Evolutionary conservation across 768 basidiomycete species (phyloP).

Genomic region (Russula abietina): DNA sequence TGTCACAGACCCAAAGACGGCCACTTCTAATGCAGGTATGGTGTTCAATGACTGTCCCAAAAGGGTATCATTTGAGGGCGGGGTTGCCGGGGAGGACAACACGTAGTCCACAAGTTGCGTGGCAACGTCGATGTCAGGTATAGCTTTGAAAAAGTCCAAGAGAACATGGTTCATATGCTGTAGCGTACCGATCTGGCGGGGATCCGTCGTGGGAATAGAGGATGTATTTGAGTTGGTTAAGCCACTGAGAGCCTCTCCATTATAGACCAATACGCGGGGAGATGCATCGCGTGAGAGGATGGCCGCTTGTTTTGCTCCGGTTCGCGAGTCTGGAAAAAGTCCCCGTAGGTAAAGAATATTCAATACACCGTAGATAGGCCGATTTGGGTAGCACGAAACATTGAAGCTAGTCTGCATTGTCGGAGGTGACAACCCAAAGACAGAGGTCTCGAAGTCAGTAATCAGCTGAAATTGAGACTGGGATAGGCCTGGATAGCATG

Average conservation of each 20-base stretch:
- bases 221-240: conserved; percentile 37
- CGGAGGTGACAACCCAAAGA: conserved; percentile 44
- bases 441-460: conserved; percentile 43
- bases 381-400: conserved; percentile 46
- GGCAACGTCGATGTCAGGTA: conserved; percentile 42
- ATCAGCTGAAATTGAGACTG: conserved; percentile 38
- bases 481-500: conserved; percentile 53
- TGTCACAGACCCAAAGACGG: conserved; percentile 52
- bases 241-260: conserved; percentile 45
- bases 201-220: conserved; percentile 37
- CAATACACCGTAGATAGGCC: conserved; percentile 59
- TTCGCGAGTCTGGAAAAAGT: conserved; percentile 46
- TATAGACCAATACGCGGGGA: conserved; percentile 48
- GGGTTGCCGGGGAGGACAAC: conserved; percentile 35
- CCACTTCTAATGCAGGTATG: conserved; percentile 54
- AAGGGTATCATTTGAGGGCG: conserved; percentile 38
- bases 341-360: conserved; percentile 52
- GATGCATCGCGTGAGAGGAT: conserved; percentile 40
- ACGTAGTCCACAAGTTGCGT: conserved; percentile 46
- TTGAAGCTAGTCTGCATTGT: conserved; percentile 38
- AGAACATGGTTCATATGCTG: conserved; percentile 51
- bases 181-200: conserved; percentile 51
- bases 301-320: conserved; percentile 45
- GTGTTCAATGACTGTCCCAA: conserved; percentile 39
- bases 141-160: conserved; percentile 48